Conservation (phyloP, 192 early-diverging fungal species). For the Coemansia sp. region DNA sequence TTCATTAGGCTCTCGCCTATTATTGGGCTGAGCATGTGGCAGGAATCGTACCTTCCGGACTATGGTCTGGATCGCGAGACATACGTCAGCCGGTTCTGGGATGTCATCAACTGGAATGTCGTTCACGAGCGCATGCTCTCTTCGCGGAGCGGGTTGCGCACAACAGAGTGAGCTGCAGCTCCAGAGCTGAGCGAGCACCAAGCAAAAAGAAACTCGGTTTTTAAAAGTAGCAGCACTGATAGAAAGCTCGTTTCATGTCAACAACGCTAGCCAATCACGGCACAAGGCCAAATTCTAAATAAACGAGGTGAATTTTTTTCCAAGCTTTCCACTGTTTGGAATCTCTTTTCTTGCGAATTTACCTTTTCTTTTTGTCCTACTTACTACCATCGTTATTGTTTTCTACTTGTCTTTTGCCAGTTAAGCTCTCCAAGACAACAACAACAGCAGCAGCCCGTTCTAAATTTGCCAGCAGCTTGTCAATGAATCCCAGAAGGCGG, state of each 20-base stretch:
- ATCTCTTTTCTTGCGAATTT: slow-evolving; percentile 3
- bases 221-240: not conserved
- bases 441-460: not conserved
- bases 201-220: not conserved
- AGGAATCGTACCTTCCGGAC: slow-evolving; percentile 52
- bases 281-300: not conserved
- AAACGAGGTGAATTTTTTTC: not conserved
- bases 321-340: not conserved
- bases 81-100: slow-evolving; percentile 52
- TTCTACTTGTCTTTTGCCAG: not conserved
- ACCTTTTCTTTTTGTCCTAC: not conserved
- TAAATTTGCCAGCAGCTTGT: not conserved
- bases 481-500: slow-evolving; percentile 40
- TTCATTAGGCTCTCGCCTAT: slow-evolving; percentile 37
- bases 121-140: slow-evolving; percentile 44
- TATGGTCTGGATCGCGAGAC: slow-evolving; percentile 40
- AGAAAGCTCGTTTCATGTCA: not conserved
- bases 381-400: not conserved
- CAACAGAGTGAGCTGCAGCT: not conserved
- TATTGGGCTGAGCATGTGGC: slow-evolving; percentile 55
- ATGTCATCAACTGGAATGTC: slow-evolving; percentile 48
- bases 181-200: not conserved
- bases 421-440: not conserved
- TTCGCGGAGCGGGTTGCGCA: slow-evolving; percentile 2
- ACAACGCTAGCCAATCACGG: not conserved